Percentiles rank a stretch among this genome's conserved stretches.
phyloP scores from a whole-genome alignment of 148 eudicot genomes.

The Diospyros lotus region DNA sequence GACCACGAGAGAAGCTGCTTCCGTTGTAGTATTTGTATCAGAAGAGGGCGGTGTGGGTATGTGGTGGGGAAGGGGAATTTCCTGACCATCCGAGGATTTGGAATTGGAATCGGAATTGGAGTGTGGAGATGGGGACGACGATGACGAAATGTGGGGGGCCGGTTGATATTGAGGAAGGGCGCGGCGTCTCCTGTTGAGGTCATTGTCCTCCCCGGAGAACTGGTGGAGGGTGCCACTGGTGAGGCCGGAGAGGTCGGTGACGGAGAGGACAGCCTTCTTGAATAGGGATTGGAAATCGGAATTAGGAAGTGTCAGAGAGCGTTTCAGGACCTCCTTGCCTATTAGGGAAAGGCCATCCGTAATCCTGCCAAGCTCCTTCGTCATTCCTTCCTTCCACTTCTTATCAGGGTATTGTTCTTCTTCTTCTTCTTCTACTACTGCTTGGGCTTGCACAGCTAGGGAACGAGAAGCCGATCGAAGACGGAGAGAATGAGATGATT shows the following conservation, averaged over 20 bases:
- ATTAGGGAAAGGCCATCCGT: conserved; percentile 60
- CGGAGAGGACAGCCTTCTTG: conserved; percentile 44
- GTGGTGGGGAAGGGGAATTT: background rate
- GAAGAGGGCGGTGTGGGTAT: background rate
- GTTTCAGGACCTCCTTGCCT: conserved; percentile 46
- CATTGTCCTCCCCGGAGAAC: conserved; percentile 7
- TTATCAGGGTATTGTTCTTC: too few relatives aligned
- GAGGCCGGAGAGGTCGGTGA: conserved; percentile 61
- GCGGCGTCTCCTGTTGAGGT: background rate
- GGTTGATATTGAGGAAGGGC: background rate
- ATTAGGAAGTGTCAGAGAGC: conserved; percentile 17
- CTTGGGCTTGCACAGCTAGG: too few relatives aligned
- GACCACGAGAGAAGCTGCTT: background rate
- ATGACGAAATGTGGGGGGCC: background rate
- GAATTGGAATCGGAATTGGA: too few relatives aligned
- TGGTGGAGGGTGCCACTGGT: conserved; percentile 58
- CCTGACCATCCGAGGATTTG: background rate
- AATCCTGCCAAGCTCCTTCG: conserved; percentile 54
- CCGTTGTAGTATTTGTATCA: background rate
- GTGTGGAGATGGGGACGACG: too few relatives aligned
- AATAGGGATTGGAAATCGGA: conserved; percentile 33
- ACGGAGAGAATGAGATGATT: too few relatives aligned
- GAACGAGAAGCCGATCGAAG: too few relatives aligned
- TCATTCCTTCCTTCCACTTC: background rate
- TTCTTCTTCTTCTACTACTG: too few relatives aligned